Conservation (phyloP, 306 rosid species). For the Aeschynomene evenia region DNA sequence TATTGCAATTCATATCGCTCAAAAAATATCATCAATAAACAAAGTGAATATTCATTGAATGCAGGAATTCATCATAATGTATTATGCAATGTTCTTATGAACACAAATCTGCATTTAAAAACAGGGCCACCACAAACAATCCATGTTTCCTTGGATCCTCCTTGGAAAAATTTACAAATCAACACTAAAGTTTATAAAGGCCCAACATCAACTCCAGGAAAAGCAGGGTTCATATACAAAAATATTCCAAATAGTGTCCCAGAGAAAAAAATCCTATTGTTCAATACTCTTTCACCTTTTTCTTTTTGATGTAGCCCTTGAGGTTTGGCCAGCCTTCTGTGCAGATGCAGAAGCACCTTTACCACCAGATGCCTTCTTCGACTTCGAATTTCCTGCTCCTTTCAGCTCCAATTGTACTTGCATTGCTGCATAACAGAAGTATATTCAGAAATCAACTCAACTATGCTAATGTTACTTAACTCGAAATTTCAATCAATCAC, state of each 20-base stretch:
- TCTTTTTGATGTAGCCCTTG: constrained; percentile 70
- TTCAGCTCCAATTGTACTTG: constrained; percentile 80
- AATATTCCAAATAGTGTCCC: constrained; percentile 9
- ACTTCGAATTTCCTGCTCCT: constrained; percentile 56
- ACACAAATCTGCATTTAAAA: constrained; percentile 3
- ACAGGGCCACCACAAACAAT: neutral
- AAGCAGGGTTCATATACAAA: constrained; percentile 35
- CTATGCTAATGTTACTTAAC: constrained; percentile 1
- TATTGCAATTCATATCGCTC: neutral
- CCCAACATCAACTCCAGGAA: constrained; percentile 22
- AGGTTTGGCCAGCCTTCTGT: constrained; percentile 62
- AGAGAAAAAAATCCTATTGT: neutral
- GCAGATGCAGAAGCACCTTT: constrained; percentile 54
- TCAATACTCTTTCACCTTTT: constrained; percentile 60
- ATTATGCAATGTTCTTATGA: neutral
- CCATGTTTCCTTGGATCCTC: neutral
- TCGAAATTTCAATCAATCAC: neutral
- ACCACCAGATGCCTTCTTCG: constrained; percentile 63
- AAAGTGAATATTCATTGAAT: neutral
- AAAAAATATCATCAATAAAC: neutral
- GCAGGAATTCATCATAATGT: constrained; percentile 1
- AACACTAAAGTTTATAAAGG: neutral
- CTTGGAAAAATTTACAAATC: constrained; percentile 26
- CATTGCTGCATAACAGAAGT: constrained; percentile 46
- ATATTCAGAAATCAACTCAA: constrained; percentile 13